phyloP scores from a whole-genome alignment of 2,329 filamentous ascomycete genomes.

The Ceratocystis variospora region DNA sequence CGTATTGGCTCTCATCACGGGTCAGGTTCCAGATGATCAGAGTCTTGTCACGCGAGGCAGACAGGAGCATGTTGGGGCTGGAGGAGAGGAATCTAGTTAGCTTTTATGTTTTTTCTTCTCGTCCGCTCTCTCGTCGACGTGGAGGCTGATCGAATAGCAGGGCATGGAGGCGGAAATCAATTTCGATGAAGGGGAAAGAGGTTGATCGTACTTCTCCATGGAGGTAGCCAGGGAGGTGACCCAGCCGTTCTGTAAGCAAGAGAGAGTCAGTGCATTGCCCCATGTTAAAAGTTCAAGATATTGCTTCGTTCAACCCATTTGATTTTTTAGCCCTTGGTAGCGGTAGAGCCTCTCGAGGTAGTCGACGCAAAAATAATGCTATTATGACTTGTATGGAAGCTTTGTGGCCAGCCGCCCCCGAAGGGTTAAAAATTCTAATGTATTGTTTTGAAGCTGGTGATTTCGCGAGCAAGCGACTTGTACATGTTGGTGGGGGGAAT shows the following conservation, averaged over 20 bases:
- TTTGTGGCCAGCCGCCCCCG: neutral
- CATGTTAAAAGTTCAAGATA: constrained; percentile 8
- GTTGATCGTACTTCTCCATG: constrained; percentile 74
- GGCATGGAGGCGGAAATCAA: neutral
- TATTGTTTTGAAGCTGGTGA: neutral
- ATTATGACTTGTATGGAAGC: neutral
- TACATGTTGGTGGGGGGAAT: neutral
- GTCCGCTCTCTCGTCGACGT: neutral
- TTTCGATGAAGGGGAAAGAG: neutral
- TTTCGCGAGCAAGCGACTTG: neutral
- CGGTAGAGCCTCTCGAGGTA: neutral
- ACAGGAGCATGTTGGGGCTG: constrained; percentile 99
- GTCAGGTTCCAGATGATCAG: constrained; percentile 99
- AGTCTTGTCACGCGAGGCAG: constrained; percentile 92
- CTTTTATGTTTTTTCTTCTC: constrained; percentile 3
- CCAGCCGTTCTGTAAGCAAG: constrained; percentile 63
- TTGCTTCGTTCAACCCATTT: constrained; percentile 12
- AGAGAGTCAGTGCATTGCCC: constrained; percentile 18
- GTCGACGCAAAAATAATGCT: neutral
- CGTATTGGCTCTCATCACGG: constrained; percentile 94
- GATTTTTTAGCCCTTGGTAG: neutral
- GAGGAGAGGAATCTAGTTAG: constrained; percentile 19
- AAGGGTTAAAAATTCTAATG: neutral
- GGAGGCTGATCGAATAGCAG: neutral
- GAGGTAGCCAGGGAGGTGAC: constrained; percentile 97